phyloP scores from a whole-genome alignment of 1,284 basidiomycete genomes.

The Agroathelia rolfsii region DNA sequence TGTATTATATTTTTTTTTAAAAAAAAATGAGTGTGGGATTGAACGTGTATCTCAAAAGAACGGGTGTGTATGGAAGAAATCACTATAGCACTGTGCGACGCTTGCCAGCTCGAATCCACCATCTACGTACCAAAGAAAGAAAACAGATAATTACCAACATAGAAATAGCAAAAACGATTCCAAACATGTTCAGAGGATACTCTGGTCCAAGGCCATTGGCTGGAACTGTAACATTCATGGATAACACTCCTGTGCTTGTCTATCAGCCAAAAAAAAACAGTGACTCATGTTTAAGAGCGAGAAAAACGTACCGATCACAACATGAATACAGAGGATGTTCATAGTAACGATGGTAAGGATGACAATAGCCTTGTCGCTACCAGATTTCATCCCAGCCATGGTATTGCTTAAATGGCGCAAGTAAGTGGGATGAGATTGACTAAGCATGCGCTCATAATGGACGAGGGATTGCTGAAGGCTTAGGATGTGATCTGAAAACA shows the following conservation, averaged over 20 bases:
- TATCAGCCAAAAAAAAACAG: too few species aligned
- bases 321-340: constrained; percentile 60
- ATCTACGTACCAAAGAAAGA: constrained; percentile 35
- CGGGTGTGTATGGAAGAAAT: too few species aligned
- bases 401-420: constrained; percentile 66
- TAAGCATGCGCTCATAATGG: constrained; percentile 86
- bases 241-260: constrained; percentile 49
- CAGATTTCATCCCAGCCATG: constrained; percentile 49
- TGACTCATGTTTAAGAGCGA: constrained; percentile 8
- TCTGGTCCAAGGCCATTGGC: constrained; percentile 20
- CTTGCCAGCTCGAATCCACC: constrained; percentile 56
- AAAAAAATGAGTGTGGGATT: too few species aligned
- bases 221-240: constrained; percentile 47
- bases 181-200: constrained; percentile 34
- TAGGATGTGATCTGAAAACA: constrained; percentile 73
- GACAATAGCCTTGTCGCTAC: constrained; percentile 60
- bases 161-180: constrained; percentile 33
- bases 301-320: constrained; percentile 46
- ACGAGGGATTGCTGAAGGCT: constrained; percentile 77
- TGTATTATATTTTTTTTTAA: too few species aligned
- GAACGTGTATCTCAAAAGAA: too few species aligned
- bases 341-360: constrained; percentile 61
- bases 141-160: constrained; percentile 33
- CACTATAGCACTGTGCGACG: too few species aligned
- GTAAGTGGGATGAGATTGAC: constrained; percentile 83